Evolutionary conservation across 768 basidiomycete species (phyloP).

Genomic region (Pholiota microspora): DNA sequence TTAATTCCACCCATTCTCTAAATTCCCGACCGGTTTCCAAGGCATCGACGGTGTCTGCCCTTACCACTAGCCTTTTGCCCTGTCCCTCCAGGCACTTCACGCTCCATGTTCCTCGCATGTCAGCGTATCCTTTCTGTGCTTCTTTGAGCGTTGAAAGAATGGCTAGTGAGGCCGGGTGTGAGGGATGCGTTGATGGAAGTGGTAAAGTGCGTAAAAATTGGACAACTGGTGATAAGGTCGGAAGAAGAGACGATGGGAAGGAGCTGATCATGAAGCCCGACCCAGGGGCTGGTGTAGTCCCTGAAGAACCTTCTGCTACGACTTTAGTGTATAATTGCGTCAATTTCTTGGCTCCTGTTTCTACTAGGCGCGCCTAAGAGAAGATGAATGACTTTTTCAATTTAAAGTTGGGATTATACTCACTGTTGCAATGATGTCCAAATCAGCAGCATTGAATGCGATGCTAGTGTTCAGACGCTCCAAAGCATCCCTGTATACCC

Average conservation of each 20-base stretch:
- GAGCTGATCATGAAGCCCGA: constrained; percentile 51
- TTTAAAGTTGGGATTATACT: background rate
- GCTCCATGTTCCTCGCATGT: constrained; percentile 82
- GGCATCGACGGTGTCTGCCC: constrained; percentile 67
- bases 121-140: constrained; percentile 79
- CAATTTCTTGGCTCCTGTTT: constrained; percentile 82
- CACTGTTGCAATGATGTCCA: constrained; percentile 56
- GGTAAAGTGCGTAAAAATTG: constrained; percentile 70
- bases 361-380: constrained; percentile 63
- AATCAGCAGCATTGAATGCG: constrained; percentile 67
- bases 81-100: constrained; percentile 72
- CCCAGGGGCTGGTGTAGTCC: constrained; percentile 62
- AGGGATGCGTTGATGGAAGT: constrained; percentile 76
- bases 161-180: constrained; percentile 68
- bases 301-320: constrained; percentile 84
- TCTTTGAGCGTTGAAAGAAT: constrained; percentile 70
- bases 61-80: constrained; percentile 65
- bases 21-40: constrained; percentile 69
- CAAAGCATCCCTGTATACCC: constrained; percentile 66
- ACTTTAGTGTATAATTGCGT: constrained; percentile 82
- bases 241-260: constrained; percentile 53
- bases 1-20: constrained; percentile 63
- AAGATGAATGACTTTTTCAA: background rate
- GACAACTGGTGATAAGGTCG: constrained; percentile 62
- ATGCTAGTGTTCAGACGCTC: constrained; percentile 78